phyloP scores from a whole-genome alignment of 331 rosid species.

The Dryas integrifolia region DNA sequence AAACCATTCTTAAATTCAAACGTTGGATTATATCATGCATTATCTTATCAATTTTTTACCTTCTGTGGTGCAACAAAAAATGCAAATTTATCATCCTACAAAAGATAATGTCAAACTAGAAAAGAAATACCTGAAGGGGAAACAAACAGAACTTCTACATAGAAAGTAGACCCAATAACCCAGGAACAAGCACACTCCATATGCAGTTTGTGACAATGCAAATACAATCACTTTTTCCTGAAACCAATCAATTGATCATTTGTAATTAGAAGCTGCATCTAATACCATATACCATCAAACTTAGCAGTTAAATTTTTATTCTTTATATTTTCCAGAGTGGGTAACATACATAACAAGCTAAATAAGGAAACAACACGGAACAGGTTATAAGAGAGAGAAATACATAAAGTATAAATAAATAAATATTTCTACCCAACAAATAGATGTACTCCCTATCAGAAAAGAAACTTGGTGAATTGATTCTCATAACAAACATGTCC shows the following conservation, averaged over 20 bases:
- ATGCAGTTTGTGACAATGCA: conserved; percentile 78
- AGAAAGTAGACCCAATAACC: conserved; percentile 90
- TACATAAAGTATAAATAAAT: background rate
- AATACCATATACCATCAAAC: conserved; percentile 24
- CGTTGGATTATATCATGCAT: background rate
- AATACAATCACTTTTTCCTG: conserved; percentile 84
- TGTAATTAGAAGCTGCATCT: conserved; percentile 30
- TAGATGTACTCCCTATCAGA: background rate
- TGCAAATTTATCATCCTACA: background rate
- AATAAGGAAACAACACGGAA: too few relatives aligned
- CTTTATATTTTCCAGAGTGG: background rate
- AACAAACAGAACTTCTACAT: conserved; percentile 46
- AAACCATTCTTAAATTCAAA: background rate
- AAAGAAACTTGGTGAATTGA: background rate
- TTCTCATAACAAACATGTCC: background rate
- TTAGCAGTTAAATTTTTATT: background rate
- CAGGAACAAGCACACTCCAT: conserved; percentile 74
- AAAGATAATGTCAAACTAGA: conserved; percentile 9
- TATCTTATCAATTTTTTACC: background rate
- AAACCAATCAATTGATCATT: conserved; percentile 31
- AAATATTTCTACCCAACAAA: background rate
- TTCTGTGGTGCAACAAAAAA: background rate
- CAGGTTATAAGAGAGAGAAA: background rate
- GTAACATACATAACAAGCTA: conserved; percentile 8
- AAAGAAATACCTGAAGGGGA: conserved; percentile 74